Base-by-base conservation (phyloP, 805 yeast genomes). In the Ogataea minuta region DNA sequence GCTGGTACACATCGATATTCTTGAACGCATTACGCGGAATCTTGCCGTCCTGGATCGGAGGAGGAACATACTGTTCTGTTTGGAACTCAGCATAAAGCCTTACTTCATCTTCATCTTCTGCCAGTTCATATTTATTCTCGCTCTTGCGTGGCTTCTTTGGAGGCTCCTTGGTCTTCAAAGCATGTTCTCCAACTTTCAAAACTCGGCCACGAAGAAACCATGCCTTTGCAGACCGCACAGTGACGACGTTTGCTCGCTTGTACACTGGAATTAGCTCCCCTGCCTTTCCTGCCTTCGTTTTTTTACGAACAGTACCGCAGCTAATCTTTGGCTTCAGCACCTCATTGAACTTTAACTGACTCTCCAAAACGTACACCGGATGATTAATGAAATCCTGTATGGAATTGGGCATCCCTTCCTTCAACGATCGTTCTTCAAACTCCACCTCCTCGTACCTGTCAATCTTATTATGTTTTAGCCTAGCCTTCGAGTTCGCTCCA, bases 331-430 rank as follows among this genome's bases (percentile, higher is more conserved):
- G 87, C 37, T 72, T 70, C 4, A 91, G 59, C 4, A 89, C 70
- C 56, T 93, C 96, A 56, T 81, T 84, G 36, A 75, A 72, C 34
- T 74, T 72, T 23, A 93, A 57, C 48, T 89, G 95, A 3, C 78
- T 71, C 57, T 86, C 95, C 10, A 93, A 59, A 0, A 84, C 93
- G 60, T 82, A 93, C 10, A 80, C 62, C 0, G 99, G 99, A 60
- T 93, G 99, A 35, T 81, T 81, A 36, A 79, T 81, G 58, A 90
- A 86, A 49, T 89, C 97, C 36, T 79, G 82, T 17, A 88, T 65
- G 52, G 77, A 84, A 39, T 80, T 79, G 0, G 99, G 99, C 73
- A 91, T 81, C 0, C 95, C 96, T 55, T 93, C 98, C 20, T 72
- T 67, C 12, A 76, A 63, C 31, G 85, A 82, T 38, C 84, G 67